phyloP scores from a whole-genome alignment of 2,329 filamentous ascomycete genomes.

The Diaporthe citriasiana region DNA sequence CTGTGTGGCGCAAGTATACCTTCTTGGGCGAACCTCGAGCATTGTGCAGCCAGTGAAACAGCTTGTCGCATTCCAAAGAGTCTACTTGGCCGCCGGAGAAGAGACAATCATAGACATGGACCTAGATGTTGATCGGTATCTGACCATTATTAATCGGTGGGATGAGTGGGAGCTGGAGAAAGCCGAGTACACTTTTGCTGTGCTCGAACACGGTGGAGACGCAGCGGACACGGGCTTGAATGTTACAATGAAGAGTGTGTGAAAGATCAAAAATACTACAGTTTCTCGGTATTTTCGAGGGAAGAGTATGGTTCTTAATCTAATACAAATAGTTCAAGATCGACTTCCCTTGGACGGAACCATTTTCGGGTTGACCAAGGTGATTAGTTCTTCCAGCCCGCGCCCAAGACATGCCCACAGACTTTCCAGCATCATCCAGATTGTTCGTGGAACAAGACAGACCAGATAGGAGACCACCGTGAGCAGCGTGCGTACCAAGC shows the following conservation, averaged over 20 bases:
- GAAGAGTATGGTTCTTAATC: background rate
- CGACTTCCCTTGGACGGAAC: background rate
- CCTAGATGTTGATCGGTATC: constrained; percentile 58
- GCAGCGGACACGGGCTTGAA: constrained; percentile 52
- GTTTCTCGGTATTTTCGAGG: rapidly evolving
- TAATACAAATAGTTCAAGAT: background rate
- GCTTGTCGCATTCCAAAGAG: constrained; percentile 57
- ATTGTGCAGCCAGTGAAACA: constrained; percentile 59
- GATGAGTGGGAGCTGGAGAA: constrained; percentile 61
- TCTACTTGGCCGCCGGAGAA: constrained; percentile 55
- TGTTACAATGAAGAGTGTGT: constrained; percentile 56
- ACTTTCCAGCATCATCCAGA: constrained; percentile 11
- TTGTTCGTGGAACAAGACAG: background rate
- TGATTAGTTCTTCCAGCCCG: background rate
- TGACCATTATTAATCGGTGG: constrained; percentile 57
- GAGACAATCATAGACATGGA: constrained; percentile 51
- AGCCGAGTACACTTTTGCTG: constrained; percentile 57
- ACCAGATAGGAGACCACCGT: background rate
- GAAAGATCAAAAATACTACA: background rate
- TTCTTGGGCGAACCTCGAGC: constrained; percentile 55
- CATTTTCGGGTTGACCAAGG: background rate
- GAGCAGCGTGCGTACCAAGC: background rate
- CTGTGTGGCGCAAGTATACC: constrained; percentile 58
- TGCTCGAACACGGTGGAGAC: constrained; percentile 57
- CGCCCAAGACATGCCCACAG: background rate